Conservation (phyloP, 2,329 filamentous ascomycete species). For the Colletotrichum sp. region DNA sequence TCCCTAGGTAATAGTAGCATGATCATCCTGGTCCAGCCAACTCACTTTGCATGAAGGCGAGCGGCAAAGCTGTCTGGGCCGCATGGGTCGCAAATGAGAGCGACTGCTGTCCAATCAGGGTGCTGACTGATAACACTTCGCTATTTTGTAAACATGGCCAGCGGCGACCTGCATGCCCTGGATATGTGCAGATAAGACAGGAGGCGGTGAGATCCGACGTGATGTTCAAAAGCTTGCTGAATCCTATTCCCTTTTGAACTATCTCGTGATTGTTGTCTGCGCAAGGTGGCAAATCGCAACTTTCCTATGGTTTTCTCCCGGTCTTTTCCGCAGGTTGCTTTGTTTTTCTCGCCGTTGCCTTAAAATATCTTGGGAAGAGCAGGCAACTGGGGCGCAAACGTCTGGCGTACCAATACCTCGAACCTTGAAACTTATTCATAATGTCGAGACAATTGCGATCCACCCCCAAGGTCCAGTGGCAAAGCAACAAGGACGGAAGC, state of each 20-base stretch:
- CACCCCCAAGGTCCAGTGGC: neutral
- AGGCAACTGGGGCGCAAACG: neutral
- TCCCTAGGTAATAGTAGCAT: neutral
- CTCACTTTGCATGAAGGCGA: neutral
- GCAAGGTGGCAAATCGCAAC: neutral
- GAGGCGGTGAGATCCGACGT: too few species aligned
- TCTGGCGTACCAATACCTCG: neutral
- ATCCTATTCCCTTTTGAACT: rapidly evolving
- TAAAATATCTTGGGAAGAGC: neutral
- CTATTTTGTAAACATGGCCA: neutral
- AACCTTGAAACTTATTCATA: neutral
- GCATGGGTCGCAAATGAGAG: neutral
- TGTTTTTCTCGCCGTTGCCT: neutral
- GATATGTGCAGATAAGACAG: too few species aligned
- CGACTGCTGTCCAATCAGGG: neutral
- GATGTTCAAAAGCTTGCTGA: neutral
- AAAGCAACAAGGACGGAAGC: neutral
- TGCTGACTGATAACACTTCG: neutral
- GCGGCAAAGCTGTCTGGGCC: neutral
- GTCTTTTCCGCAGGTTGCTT: neutral
- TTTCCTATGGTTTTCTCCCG: rapidly evolving
- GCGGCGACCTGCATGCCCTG: neutral
- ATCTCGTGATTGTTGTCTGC: neutral
- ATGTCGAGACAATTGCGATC: neutral
- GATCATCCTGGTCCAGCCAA: neutral